Base-by-base conservation (phyloP, 768 basidiomycete species). In the Lyophyllum shimeji region DNA sequence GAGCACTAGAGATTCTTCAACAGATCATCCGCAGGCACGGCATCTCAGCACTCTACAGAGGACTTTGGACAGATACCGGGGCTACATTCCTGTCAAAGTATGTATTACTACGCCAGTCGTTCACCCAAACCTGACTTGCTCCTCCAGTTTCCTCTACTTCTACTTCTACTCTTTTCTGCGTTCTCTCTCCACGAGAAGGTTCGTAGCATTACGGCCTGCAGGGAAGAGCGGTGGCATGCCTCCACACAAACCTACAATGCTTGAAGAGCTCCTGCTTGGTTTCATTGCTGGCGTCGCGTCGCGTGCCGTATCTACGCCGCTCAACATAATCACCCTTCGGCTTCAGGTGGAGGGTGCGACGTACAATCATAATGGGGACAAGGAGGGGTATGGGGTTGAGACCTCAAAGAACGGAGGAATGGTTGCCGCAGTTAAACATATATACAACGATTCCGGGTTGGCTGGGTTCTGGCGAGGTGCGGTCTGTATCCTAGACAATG, bases 401-500 rank as follows among this genome's bases (percentile, higher is more conserved):
- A 52, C 48, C 12, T 47, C 63, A 17, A 57, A 67, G 3, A 59
- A 57, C 7, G 48, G 57, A 27, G 69, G 68, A 4, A 62, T 75
- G 23, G 54, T 61, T 3, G 64, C 64, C 1, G 71, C 80, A 4
- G 65, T 79, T 7, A 67, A 69, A 56, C 66, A 66, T 12, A 80
- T 85, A 7, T 82, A 82, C 61, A 47, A 63, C 1, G 77, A 82
- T 50, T 65, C 78, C 17, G 85, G 84, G 0, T 49, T 84, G 20
- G 46, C 59, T 25, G 83, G 83, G 1, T 85, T 85, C 62, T 85
- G 83, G 83, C 70, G 75, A 64, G 82, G 82, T 83, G 58, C 13
- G 61, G 47, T 44, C n/a, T 40, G 34, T 18, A 18, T 18, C 5
- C 18, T 40, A 4, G 39, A 4, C 2, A n/a, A 18, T 6, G 4